These are phyloP conservation scores for Mucuna pruriens DNA, from an alignment of 306 rosid species.

Conservation along the genomic window DNA sequence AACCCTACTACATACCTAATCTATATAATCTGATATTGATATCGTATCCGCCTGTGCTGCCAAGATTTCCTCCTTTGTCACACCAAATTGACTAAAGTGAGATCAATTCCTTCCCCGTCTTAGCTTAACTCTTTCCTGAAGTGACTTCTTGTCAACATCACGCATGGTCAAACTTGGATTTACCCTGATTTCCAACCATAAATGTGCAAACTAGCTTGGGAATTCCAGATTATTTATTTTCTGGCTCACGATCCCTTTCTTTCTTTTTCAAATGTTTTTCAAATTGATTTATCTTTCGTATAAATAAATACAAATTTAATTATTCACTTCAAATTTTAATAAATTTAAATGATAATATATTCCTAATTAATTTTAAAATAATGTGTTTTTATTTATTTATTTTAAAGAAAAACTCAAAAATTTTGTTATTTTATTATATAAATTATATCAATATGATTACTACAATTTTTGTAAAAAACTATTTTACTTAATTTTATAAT, in stretches of 20 bases:
- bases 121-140: slow-evolving; percentile 5
- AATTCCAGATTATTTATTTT: not conserved
- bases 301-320: too few species aligned
- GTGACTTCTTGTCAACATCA: not conserved
- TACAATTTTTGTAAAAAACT: not conserved
- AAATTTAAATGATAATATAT: too few species aligned
- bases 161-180: slow-evolving; percentile 31
- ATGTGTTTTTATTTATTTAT: too few species aligned
- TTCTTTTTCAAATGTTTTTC: too few species aligned
- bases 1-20: not conserved
- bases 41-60: not conserved
- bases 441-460: too few species aligned
- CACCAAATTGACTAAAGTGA: slow-evolving; percentile 26
- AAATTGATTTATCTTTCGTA: too few species aligned
- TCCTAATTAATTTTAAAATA: too few species aligned
- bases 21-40: not conserved
- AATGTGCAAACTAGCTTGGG: not conserved
- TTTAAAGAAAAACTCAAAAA: not conserved
- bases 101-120: not conserved
- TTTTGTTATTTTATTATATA: too few species aligned
- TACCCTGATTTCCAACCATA: not conserved
- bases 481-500: not conserved
- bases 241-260: not conserved
- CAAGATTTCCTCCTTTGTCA: slow-evolving; percentile 38
- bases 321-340: too few species aligned